phyloP scores from a whole-genome alignment of 2,329 filamentous ascomycete genomes.

The Cladophialophora exuberans region DNA sequence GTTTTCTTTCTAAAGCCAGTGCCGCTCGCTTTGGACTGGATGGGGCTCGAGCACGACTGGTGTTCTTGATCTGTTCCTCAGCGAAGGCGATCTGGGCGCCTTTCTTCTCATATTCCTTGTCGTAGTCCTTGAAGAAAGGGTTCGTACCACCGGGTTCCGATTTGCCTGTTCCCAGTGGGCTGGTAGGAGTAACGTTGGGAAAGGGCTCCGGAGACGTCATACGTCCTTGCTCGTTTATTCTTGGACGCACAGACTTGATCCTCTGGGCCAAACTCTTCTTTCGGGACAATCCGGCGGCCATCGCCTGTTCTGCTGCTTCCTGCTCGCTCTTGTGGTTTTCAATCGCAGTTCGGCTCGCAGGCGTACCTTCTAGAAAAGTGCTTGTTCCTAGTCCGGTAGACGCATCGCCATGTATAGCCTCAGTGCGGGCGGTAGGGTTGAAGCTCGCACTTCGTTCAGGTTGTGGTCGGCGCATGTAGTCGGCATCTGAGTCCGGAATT shows the following conservation, averaged over 20 bases:
- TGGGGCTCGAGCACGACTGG: slow-evolving; percentile 51
- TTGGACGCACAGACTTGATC: slow-evolving; percentile 72
- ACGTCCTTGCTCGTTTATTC: slow-evolving; percentile 63
- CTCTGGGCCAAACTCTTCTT: slow-evolving; percentile 96
- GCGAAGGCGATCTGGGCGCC: slow-evolving; percentile 59
- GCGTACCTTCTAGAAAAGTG: slow-evolving; percentile 92
- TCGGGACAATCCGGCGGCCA: slow-evolving; percentile 67
- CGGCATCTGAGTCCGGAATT: slow-evolving; percentile 38
- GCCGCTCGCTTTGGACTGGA: slow-evolving; percentile 62
- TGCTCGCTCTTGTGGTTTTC: slow-evolving; percentile 73
- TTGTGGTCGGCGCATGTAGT: slow-evolving; percentile 38
- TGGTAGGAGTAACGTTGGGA: slow-evolving; percentile 33
- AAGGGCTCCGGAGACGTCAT: slow-evolving; percentile 58
- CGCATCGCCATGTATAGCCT: slow-evolving; percentile 82
- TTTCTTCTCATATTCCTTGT: slow-evolving; percentile 67
- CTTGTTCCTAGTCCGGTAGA: slow-evolving; percentile 85
- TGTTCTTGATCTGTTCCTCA: slow-evolving; percentile 45
- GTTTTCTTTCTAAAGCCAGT: slow-evolving; percentile 62
- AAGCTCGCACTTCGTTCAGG: slow-evolving; percentile 54
- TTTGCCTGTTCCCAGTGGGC: slow-evolving; percentile 39
- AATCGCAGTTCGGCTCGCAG: slow-evolving; percentile 79
- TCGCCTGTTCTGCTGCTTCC: slow-evolving; percentile 52
- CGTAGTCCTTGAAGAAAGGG: slow-evolving; percentile 83
- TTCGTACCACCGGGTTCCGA: slow-evolving; percentile 60
- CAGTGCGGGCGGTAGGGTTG: slow-evolving; percentile 68